phyloP scores from a whole-genome alignment of 805 yeast species.

The Hanseniaspora clermontiae region DNA sequence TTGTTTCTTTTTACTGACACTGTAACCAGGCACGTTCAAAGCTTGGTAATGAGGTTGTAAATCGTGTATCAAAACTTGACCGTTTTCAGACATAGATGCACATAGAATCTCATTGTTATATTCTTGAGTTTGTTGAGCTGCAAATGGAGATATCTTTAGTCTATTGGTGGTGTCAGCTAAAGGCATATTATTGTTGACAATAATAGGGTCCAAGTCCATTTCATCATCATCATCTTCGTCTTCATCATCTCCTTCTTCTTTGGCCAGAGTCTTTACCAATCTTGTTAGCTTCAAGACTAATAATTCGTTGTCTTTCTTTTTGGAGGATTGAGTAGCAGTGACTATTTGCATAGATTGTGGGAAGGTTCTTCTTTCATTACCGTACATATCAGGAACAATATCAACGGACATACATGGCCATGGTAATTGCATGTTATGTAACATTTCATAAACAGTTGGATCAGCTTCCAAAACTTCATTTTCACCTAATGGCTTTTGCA shows the following conservation, averaged over 20 bases:
- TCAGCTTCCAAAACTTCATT: slow-evolving; percentile 95
- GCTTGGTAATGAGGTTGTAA: slow-evolving; percentile 66
- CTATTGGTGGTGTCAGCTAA: slow-evolving; percentile 79
- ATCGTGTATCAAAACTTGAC: slow-evolving; percentile 80
- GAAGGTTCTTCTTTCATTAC: slow-evolving; percentile 74
- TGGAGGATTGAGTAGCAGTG: slow-evolving; percentile 88
- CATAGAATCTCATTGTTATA: slow-evolving; percentile 59
- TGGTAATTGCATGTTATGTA: slow-evolving; percentile 82
- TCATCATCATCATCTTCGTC: slow-evolving; percentile 64
- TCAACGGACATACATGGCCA: slow-evolving; percentile 97
- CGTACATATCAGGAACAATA: slow-evolving; percentile 72
- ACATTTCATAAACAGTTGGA: slow-evolving; percentile 90
- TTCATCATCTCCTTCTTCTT: slow-evolving; percentile 57
- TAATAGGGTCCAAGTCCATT: slow-evolving; percentile 68
- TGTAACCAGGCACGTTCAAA: slow-evolving; percentile 76
- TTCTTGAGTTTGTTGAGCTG: slow-evolving; percentile 28
- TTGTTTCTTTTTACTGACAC: slow-evolving; percentile 62
- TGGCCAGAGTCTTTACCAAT: slow-evolving; percentile 73
- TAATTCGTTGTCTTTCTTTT: slow-evolving; percentile 77
- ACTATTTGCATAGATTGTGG: slow-evolving; percentile 80
- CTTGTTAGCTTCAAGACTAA: slow-evolving; percentile 72
- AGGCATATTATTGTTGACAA: slow-evolving; percentile 73
- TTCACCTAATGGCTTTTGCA: slow-evolving; percentile 80
- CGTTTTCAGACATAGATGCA: slow-evolving; percentile 80
- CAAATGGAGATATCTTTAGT: slow-evolving; percentile 69